Evolutionary conservation across 345 rosid species (phyloP).

Genomic region (Cardamine occulta): DNA sequence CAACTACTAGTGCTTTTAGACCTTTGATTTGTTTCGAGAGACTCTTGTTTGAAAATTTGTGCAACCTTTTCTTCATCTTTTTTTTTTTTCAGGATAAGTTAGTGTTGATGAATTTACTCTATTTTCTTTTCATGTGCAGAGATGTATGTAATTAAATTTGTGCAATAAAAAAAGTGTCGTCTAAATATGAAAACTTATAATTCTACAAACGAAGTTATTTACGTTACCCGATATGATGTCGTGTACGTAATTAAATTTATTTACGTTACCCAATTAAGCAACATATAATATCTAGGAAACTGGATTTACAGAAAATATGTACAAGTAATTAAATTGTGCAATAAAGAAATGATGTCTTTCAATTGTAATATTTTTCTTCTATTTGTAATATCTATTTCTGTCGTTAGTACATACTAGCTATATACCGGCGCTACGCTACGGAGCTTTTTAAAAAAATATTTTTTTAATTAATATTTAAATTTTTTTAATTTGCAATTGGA

Average conservation of each 20-base stretch:
- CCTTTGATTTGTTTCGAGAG: conserved; percentile 24
- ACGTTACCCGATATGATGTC: too few species aligned
- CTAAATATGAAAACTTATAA: background rate
- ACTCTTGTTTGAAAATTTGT: conserved; percentile 26
- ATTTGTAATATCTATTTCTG: too few species aligned
- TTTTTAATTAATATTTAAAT: too few species aligned
- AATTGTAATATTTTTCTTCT: too few species aligned
- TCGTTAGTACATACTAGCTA: too few species aligned
- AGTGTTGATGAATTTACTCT: conserved; percentile 16
- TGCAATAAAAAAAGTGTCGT: background rate
- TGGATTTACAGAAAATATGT: too few species aligned
- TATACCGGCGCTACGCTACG: too few species aligned
- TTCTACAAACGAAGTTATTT: background rate
- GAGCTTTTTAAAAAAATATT: too few species aligned
- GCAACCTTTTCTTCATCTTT: conserved; percentile 22
- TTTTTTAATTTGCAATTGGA: too few species aligned
- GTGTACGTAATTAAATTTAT: too few species aligned
- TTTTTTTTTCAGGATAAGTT: conserved; percentile 34
- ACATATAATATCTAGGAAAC: background rate
- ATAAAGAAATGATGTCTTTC: too few species aligned
- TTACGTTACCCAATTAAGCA: background rate
- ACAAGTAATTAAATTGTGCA: too few species aligned
- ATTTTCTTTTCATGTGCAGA: background rate
- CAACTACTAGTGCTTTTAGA: conserved; percentile 15
- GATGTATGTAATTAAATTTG: conserved; percentile 27